Conservation (phyloP, 345 rosid genomes). For the Gossypium thurberi region DNA sequence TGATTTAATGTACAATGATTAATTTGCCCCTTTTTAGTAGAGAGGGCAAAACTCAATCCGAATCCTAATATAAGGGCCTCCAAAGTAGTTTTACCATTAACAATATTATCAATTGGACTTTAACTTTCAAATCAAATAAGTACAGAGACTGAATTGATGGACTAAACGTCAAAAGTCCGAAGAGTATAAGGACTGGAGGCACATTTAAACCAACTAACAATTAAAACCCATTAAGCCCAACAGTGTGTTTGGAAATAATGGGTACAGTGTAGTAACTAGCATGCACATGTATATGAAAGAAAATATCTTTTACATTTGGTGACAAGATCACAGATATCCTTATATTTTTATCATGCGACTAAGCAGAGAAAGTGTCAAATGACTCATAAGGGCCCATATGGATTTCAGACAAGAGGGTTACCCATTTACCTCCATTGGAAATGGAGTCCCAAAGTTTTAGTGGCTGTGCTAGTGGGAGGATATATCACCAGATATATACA, state of each 20-base stretch:
- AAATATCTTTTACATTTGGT: conserved; percentile 8
- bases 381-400: conserved; percentile 31
- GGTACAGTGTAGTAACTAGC: conserved; percentile 10
- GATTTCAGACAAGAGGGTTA: conserved; percentile 31
- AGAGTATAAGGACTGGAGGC: no score
- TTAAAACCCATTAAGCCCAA: not conserved
- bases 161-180: no score
- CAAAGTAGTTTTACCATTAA: no score
- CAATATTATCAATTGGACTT: no score
- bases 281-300: conserved; percentile 13
- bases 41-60: no score
- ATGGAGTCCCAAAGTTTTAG: conserved; percentile 24
- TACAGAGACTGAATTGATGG: no score
- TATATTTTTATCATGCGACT: conserved; percentile 18
- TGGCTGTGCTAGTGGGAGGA: conserved; percentile 51
- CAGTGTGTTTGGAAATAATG: not conserved
- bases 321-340: conserved; percentile 20
- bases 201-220: not conserved
- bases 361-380: conserved; percentile 23
- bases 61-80: no score
- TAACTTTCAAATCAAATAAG: no score
- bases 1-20: no score
- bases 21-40: no score
- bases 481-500: no score
- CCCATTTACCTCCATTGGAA: conserved; percentile 37